Percentiles rank a stretch among this genome's conserved stretches.
These are phyloP conservation scores for Ophiostoma sp. DNA, from an alignment of 2,329 filamentous ascomycete species.

Conservation along the genomic window DNA sequence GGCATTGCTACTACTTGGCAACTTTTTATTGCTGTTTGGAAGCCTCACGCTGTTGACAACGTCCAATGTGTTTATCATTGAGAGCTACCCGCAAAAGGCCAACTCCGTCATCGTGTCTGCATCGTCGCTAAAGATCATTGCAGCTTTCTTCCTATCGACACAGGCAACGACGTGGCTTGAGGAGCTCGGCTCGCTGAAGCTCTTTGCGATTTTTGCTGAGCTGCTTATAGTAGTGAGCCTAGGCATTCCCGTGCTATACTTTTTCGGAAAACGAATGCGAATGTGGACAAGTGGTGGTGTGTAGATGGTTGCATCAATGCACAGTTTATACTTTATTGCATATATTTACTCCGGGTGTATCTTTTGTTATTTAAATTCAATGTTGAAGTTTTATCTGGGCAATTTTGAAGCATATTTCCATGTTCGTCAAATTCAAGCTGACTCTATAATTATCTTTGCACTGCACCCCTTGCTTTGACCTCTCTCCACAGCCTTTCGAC, in stretches of 20 bases:
- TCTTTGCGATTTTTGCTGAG: slow-evolving; percentile 29
- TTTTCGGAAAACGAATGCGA: slow-evolving; percentile 31
- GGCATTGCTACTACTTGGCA: slow-evolving; percentile 32
- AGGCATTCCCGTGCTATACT: slow-evolving; percentile 31
- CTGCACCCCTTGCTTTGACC: neutral
- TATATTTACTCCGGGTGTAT: neutral
- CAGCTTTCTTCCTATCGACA: slow-evolving; percentile 34
- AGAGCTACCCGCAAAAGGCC: slow-evolving; percentile 35
- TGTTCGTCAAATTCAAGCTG: neutral
- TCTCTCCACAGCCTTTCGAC: neutral
- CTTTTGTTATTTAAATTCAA: neutral
- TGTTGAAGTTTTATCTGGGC: neutral
- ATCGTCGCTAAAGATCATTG: slow-evolving; percentile 32
- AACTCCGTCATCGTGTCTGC: slow-evolving; percentile 34
- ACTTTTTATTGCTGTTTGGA: slow-evolving; percentile 32
- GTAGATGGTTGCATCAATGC: neutral
- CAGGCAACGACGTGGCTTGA: slow-evolving; percentile 18
- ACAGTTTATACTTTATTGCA: neutral
- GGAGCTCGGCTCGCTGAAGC: neutral
- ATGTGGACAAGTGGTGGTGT: slow-evolving; percentile 30
- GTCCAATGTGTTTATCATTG: slow-evolving; percentile 35
- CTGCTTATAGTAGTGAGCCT: slow-evolving; percentile 32
- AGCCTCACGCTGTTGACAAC: slow-evolving; percentile 33
- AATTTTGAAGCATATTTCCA: neutral
- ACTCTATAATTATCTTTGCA: neutral